phyloP scores from a whole-genome alignment of 1,139 yeast genomes.

The Candida sanyaensis region DNA sequence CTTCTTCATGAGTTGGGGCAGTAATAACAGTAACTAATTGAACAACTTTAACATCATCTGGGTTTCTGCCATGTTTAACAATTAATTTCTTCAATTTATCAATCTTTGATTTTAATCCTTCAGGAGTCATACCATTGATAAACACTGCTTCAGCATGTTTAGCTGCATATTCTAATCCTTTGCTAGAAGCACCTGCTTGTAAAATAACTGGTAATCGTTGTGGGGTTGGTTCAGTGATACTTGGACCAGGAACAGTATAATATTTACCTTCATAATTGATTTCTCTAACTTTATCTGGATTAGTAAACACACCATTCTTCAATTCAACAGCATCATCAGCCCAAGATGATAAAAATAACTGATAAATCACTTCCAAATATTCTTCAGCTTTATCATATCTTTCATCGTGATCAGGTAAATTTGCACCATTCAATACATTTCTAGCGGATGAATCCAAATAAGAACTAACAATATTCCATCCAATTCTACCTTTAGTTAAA shows the following conservation, averaged over 20 bases:
- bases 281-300: slow-evolving; percentile 19
- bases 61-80: slow-evolving; percentile 30
- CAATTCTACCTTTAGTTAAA: slow-evolving; percentile 45
- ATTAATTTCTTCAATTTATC: slow-evolving; percentile 28
- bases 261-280: slow-evolving; percentile 35
- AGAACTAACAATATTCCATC: slow-evolving; percentile 47
- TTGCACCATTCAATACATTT: slow-evolving; percentile 34
- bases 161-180: slow-evolving; percentile 44
- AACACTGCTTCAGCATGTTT: slow-evolving; percentile 46
- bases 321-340: slow-evolving; percentile 38
- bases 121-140: slow-evolving; percentile 31
- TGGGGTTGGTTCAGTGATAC: slow-evolving; percentile 43
- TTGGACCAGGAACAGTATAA: slow-evolving; percentile 46
- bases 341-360: slow-evolving; percentile 44
- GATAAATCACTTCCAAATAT: slow-evolving; percentile 41
- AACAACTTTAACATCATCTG: slow-evolving; percentile 31
- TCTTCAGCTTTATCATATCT: slow-evolving; percentile 46
- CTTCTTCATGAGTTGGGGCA: slow-evolving; percentile 37
- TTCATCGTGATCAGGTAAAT: slow-evolving; percentile 39
- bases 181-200: slow-evolving; percentile 48
- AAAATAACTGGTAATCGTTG: slow-evolving; percentile 45
- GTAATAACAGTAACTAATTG: slow-evolving; percentile 30
- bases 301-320: slow-evolving; percentile 29
- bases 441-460: slow-evolving; percentile 43
- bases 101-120: slow-evolving; percentile 26